Conservation (phyloP, 2,329 filamentous ascomycete genomes). For the Achaetomium macrosporum region DNA sequence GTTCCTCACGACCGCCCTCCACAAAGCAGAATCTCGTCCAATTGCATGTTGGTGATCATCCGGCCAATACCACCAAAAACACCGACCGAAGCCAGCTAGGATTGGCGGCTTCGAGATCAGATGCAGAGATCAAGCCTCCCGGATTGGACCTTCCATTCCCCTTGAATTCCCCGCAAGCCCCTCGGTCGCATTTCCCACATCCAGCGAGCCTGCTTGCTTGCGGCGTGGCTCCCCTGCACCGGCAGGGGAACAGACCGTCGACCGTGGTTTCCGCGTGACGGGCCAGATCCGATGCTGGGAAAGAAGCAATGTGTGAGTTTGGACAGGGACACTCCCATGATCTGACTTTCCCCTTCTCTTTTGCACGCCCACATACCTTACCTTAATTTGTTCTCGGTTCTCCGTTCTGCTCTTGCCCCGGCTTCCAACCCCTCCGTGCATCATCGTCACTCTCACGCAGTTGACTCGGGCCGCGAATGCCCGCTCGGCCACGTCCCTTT, state of each 20-base stretch:
- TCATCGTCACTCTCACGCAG: not conserved
- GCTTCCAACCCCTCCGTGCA: not conserved
- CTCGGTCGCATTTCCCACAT: not conserved
- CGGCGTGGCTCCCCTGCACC: not conserved
- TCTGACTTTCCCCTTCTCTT: not conserved
- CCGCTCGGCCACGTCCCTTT: not conserved
- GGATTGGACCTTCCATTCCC: not conserved
- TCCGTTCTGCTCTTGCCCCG: too few species aligned
- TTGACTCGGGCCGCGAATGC: not conserved
- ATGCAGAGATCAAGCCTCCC: not conserved
- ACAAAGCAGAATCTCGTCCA: slow-evolving; percentile 5
- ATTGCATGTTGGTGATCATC: slow-evolving; percentile 15
- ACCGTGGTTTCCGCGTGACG: too few species aligned
- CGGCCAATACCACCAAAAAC: slow-evolving; percentile 2
- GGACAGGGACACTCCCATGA: not conserved
- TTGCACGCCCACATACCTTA: too few species aligned
- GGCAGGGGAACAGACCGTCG: not conserved
- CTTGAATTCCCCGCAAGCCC: not conserved
- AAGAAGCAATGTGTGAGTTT: slow-evolving; percentile 18
- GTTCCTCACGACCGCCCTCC: not conserved
- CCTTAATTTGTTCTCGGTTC: too few species aligned
- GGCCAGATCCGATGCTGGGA: not conserved
- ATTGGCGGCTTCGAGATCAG: slow-evolving; percentile 1
- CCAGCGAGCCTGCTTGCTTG: slow-evolving; percentile 1
- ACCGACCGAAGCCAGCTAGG: not conserved